These are phyloP conservation scores for Paramarasmius palmivorus DNA, from an alignment of 1,284 basidiomycete genomes.

Conservation along the genomic window DNA sequence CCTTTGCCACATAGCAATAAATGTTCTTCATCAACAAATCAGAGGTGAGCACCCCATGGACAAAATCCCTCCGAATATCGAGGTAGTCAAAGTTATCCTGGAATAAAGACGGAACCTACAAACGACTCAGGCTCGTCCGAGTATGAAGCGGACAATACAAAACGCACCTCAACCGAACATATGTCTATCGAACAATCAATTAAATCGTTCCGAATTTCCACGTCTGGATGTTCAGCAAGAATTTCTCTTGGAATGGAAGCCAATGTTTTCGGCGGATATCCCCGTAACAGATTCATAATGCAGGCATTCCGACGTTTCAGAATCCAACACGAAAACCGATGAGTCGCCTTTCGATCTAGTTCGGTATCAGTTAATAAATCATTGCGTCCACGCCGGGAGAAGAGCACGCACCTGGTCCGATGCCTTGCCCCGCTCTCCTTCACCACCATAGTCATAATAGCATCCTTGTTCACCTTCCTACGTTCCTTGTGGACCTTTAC, in stretches of 20 bases:
- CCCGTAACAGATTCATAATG: constrained; percentile 76
- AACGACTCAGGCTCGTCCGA: not conserved
- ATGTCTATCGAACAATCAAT: constrained; percentile 90
- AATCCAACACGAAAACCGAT: constrained; percentile 73
- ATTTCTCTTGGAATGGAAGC: constrained; percentile 72
- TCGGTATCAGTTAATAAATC: constrained; percentile 14
- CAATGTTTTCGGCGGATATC: constrained; percentile 59
- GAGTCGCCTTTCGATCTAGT: constrained; percentile 67
- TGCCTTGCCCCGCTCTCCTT: constrained; percentile 75
- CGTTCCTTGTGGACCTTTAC: constrained; percentile 89
- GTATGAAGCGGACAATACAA: constrained; percentile 2
- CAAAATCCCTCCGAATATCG: constrained; percentile 89
- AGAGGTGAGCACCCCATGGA: constrained; percentile 94
- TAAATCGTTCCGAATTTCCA: constrained; percentile 85
- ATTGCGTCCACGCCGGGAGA: constrained; percentile 15
- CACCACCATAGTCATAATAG: constrained; percentile 95
- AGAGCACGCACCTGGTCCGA: constrained; percentile 64
- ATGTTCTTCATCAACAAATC: constrained; percentile 97
- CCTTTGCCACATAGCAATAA: constrained; percentile 82
- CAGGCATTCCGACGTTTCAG: constrained; percentile 75
- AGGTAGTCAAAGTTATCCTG: constrained; percentile 99
- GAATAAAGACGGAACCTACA: constrained; percentile 90
- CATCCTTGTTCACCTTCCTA: constrained; percentile 85
- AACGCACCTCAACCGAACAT: constrained; percentile 83
- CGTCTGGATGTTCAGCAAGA: constrained; percentile 64